Evolutionary conservation across 2,329 filamentous ascomycete species (phyloP).

Genomic region (Colletotrichum trifolii): DNA sequence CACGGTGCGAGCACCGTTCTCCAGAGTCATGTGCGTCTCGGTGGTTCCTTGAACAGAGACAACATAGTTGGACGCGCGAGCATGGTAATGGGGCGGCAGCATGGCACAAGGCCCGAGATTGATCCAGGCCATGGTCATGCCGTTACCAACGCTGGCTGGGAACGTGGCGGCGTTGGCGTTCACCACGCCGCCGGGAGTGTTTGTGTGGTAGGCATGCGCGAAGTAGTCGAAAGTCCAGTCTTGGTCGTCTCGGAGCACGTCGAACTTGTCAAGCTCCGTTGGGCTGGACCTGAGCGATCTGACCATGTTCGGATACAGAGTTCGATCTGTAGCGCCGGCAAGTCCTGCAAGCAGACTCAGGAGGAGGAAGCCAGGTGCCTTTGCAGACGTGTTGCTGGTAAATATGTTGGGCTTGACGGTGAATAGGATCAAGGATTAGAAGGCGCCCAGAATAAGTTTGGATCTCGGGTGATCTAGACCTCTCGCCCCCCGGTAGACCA

Average conservation of each 20-base stretch:
- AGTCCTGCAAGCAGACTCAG: conserved; percentile 2
- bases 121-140: conserved; percentile 58
- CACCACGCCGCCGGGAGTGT: conserved; percentile 58
- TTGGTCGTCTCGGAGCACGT: conserved; percentile 50
- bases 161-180: conserved; percentile 64
- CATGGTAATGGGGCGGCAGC: conserved; percentile 62
- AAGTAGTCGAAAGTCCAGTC: conserved; percentile 63
- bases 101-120: conserved; percentile 63
- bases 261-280: conserved; percentile 57
- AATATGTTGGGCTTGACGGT: conserved; percentile 19
- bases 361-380: background rate
- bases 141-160: conserved; percentile 57
- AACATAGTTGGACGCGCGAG: conserved; percentile 60
- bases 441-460: conserved; percentile 7
- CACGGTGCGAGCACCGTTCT: conserved; percentile 59
- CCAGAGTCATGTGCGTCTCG: conserved; percentile 61
- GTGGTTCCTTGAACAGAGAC: conserved; percentile 59
- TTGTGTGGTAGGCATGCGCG: conserved; percentile 52
- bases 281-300: conserved; percentile 48
- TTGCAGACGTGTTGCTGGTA: background rate
- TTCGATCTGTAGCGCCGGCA: conserved; percentile 23
- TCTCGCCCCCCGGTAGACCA: conserved; percentile 12
- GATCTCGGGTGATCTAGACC: background rate
- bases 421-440: conserved; percentile 20
- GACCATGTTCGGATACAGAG: conserved; percentile 42